Conservation (phyloP, 129 eudicot genomes). For the Centrapalus pauciflorus region DNA sequence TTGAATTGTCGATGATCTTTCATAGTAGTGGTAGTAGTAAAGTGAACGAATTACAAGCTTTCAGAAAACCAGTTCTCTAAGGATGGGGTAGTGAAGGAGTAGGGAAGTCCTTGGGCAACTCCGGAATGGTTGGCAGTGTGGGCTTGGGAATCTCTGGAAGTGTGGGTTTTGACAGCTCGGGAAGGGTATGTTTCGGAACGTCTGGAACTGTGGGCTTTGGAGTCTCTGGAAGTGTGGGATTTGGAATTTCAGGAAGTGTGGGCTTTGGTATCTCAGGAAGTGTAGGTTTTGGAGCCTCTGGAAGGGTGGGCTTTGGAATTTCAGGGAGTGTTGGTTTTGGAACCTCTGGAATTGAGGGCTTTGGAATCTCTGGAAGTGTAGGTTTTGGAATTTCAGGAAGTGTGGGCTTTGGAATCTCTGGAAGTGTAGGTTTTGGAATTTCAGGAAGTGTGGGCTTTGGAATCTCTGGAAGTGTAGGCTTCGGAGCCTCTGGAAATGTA, state of each 20-base stretch:
- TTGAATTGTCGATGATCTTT: not conserved
- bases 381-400: constrained; percentile 10
- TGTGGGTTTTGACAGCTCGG: constrained; percentile 23
- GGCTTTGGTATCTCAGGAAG: constrained; percentile 27
- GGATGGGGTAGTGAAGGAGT: constrained; percentile 22
- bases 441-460: too few relatives aligned
- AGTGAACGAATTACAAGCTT: not conserved
- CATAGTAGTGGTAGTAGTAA: not conserved
- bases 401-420: constrained; percentile 17
- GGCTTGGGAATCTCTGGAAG: constrained; percentile 20
- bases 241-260: constrained; percentile 8
- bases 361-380: constrained; percentile 7
- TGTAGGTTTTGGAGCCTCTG: too few relatives aligned
- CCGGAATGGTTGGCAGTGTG: constrained; percentile 24
- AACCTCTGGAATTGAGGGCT: constrained; percentile 20
- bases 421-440: constrained; percentile 17
- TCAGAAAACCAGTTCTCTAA: not conserved
- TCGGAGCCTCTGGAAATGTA: too few relatives aligned
- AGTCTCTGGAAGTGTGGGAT: constrained; percentile 5
- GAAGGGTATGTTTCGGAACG: constrained; percentile 12
- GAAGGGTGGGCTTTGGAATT: not conserved
- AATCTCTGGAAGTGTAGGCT: too few relatives aligned
- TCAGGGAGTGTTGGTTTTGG: constrained; percentile 19
- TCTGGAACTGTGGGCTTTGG: constrained; percentile 20
- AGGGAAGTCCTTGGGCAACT: constrained; percentile 26